Percentiles rank a stretch among this genome's conserved stretches.
Conservation (phyloP, 768 basidiomycete species). For the Mycena sanguinolenta region DNA sequence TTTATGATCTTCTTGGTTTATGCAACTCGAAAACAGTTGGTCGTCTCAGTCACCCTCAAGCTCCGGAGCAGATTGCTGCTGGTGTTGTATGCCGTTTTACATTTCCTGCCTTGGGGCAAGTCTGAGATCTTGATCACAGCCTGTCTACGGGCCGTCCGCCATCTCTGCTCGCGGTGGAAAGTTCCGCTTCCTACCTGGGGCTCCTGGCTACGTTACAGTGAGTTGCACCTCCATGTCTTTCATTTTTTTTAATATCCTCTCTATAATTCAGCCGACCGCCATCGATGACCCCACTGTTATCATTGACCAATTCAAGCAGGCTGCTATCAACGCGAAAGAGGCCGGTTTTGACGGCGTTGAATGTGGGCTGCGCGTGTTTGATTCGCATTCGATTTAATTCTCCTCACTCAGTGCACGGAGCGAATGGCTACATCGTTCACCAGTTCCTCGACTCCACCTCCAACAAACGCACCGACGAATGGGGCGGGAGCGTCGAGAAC, state of each 20-base stretch:
- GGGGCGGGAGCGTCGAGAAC: conserved; percentile 61
- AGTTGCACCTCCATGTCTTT: not conserved
- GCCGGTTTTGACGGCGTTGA: conserved; percentile 32
- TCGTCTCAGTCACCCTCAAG: conserved; percentile 22
- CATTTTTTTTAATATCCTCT: conserved; percentile 5
- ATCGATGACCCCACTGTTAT: conserved; percentile 47
- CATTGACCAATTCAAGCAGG: conserved; percentile 47
- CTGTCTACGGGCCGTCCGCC: conserved; percentile 57
- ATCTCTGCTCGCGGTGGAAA: conserved; percentile 42
- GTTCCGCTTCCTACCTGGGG: conserved; percentile 43
- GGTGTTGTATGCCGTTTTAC: conserved; percentile 49
- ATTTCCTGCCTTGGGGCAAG: not conserved
- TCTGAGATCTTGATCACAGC: conserved; percentile 35
- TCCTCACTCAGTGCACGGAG: conserved; percentile 37
- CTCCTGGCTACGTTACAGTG: conserved; percentile 44
- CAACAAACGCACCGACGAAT: conserved; percentile 53
- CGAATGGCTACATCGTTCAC: conserved; percentile 49
- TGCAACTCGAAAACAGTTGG: conserved; percentile 10
- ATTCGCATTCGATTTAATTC: not conserved
- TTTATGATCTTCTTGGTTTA: not conserved
- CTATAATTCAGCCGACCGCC: conserved; percentile 39
- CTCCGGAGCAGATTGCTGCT: conserved; percentile 51
- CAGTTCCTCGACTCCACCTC: conserved; percentile 50
- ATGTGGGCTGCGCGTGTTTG: not conserved
- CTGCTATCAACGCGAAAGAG: conserved; percentile 49